A percentile compares a stretch with the other conserved stretches of the same genome.
These are phyloP conservation scores for Aegilops bicornis DNA, from an alignment of 176 grass and related monocot genomes.

Conservation along the genomic window DNA sequence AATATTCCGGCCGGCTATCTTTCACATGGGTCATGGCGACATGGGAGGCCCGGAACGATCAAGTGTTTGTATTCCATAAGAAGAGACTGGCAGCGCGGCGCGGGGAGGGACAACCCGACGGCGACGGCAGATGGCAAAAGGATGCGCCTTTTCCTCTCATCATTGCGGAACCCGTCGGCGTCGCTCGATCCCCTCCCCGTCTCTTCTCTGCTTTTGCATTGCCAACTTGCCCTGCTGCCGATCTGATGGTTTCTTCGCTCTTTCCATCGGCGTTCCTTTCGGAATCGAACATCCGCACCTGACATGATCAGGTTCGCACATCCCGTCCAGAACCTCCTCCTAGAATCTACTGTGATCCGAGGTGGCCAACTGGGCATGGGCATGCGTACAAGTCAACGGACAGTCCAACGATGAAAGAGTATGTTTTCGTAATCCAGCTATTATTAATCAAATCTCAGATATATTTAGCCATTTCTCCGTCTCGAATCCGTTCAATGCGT, in stretches of 20 bases:
- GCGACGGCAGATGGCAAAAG: neutral
- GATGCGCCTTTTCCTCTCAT: neutral
- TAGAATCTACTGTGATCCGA: neutral
- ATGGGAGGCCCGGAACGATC: neutral
- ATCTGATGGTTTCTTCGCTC: neutral
- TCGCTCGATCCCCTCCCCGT: neutral
- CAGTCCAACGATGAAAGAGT: neutral
- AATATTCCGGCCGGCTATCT: conserved; percentile 7
- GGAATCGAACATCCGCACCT: neutral
- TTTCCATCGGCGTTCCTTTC: neutral
- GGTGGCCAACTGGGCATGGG: neutral
- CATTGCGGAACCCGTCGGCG: neutral
- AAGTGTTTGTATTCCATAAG: neutral
- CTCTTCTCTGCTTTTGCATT: neutral
- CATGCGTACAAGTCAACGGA: neutral
- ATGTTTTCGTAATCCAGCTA: neutral
- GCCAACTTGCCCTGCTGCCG: neutral
- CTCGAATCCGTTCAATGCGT: too few relatives aligned
- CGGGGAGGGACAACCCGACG: neutral
- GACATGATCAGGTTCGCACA: neutral
- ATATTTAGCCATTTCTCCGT: too few relatives aligned
- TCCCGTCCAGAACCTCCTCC: neutral
- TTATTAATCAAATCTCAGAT: too few relatives aligned
- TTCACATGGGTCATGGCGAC: conserved; percentile 24
- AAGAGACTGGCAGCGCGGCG: neutral